Base-by-base conservation (phyloP, 2,329 filamentous ascomycete genomes). In the Penicillium brevicompactum region DNA sequence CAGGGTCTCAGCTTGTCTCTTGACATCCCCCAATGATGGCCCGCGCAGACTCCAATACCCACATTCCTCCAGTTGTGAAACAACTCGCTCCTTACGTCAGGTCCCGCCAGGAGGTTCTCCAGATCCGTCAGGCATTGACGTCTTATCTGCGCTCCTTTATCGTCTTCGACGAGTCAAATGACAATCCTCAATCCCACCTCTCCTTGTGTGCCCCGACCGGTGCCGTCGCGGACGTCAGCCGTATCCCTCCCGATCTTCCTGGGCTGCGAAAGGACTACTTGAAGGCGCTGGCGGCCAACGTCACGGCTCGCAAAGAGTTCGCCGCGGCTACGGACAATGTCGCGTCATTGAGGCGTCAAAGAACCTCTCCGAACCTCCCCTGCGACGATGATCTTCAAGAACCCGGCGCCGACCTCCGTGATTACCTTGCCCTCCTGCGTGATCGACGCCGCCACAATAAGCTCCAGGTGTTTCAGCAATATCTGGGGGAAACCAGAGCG, bases 391-490 rank as follows among this genome's bases (percentile, higher is more conserved):
- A 58, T 38, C 24, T 54, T 9, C 55, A 57, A 10, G 63, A 67
- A 32, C 58, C 65, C 50, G 65, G 61, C 40, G 51, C 60, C 13
- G 69, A 70, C 37, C 54, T 76, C 37, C 65, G 70, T 48, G 65
- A 71, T 38, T 81, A 82, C 60, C 68, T 80, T 13, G 56, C 67
- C 18, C 69, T 82, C 16, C 70, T 81, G 21, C 77, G 73, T 38
- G 76, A 80, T 55, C 76, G 77, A 34, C 73, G 74, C 14, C 74
- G 72, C n/a, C 71, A 76, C 58, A 70, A 72, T 46, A 79, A 79
- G 55, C 67, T 82, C 2, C 74, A 78, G 47, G 70, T 80, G 16
- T 76, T 81, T 31, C 74, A 79, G 47, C 71, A 75, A 22, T 75
- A 78, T 44, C 60, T 82, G 5, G 72, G 77, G 24, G 72, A 77